A percentile compares a stretch with the other conserved stretches of the same genome.
Evolutionary conservation across 768 basidiomycete species (phyloP).

Genomic region (Pulveroboletus ravenelii): DNA sequence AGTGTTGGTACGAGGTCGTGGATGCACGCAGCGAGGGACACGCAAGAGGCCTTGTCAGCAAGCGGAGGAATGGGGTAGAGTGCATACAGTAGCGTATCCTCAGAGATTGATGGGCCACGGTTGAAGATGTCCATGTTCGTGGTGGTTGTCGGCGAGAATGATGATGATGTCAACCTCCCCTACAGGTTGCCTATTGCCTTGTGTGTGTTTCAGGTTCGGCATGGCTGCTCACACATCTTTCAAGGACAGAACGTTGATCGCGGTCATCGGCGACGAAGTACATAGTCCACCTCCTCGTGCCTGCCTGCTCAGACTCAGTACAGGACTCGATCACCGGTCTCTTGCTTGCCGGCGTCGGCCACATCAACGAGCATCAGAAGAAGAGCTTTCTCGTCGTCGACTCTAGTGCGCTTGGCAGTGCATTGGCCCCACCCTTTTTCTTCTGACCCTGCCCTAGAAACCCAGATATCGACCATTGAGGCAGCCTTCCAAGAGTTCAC

Average conservation of each 20-base stretch:
- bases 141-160: neutral
- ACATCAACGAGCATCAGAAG: slow-evolving; percentile 84
- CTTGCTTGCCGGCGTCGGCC: slow-evolving; percentile 90
- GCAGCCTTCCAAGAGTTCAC: slow-evolving; percentile 92
- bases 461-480: slow-evolving; percentile 86
- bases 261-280: slow-evolving; percentile 98
- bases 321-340: slow-evolving; percentile 98
- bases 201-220: slow-evolving; percentile 17
- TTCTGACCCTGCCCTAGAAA: slow-evolving; percentile 52
- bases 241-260: slow-evolving; percentile 84
- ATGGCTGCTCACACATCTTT: slow-evolving; percentile 54
- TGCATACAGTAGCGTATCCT: slow-evolving; percentile 78
- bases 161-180: neutral
- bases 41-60: slow-evolving; percentile 55
- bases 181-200: slow-evolving; percentile 9
- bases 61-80: slow-evolving; percentile 57
- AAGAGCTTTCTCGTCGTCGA: slow-evolving; percentile 99
- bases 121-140: slow-evolving; percentile 63
- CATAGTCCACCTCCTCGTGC: slow-evolving; percentile 6
- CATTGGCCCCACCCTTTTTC: neutral
- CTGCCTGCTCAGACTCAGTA: slow-evolving; percentile 6
- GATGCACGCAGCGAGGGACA: slow-evolving; percentile 67
- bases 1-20: slow-evolving; percentile 47
- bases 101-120: slow-evolving; percentile 70
- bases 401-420: slow-evolving; percentile 57